phyloP scores from a whole-genome alignment of 495 filamentous ascomycete genomes.

The Tuber brumale region DNA sequence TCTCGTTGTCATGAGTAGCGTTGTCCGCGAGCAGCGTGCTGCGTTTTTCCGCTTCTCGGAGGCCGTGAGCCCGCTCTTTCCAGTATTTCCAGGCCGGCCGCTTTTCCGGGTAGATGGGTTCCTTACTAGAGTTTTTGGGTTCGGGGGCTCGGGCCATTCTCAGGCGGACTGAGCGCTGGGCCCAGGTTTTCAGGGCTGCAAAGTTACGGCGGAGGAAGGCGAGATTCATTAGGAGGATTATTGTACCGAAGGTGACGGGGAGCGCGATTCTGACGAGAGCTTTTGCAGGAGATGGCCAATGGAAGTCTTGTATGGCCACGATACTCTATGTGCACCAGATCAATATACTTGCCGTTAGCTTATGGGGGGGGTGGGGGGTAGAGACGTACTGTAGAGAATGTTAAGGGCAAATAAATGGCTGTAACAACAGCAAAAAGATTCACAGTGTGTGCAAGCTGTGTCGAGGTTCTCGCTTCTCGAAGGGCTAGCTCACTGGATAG shows the following conservation, averaged over 20 bases:
- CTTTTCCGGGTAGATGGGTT: background rate
- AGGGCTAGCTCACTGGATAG: background rate
- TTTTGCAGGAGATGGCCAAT: background rate
- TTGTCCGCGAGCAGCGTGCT: background rate
- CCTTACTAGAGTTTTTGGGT: background rate
- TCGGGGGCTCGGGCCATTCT: background rate
- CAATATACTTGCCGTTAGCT: background rate
- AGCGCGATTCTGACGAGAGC: background rate
- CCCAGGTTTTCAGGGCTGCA: background rate
- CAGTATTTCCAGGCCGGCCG: background rate
- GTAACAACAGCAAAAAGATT: conserved; percentile 8
- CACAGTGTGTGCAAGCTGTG: background rate
- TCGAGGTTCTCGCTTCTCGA: conserved; percentile 3
- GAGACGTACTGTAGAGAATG: background rate
- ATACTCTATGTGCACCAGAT: background rate
- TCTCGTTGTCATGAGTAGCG: background rate
- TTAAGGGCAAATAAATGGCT: background rate
- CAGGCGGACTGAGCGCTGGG: background rate
- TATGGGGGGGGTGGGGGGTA: background rate
- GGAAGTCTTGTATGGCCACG: conserved; percentile 1
- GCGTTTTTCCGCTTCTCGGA: background rate
- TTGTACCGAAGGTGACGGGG: background rate
- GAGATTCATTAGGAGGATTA: background rate
- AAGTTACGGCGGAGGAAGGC: background rate
- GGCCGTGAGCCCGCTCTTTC: background rate